A percentile compares a stretch with the other conserved stretches of the same genome.
These are phyloP conservation scores for Dothiorella sarmentorum DNA, from an alignment of 2,329 filamentous ascomycete genomes.

Conservation along the genomic window DNA sequence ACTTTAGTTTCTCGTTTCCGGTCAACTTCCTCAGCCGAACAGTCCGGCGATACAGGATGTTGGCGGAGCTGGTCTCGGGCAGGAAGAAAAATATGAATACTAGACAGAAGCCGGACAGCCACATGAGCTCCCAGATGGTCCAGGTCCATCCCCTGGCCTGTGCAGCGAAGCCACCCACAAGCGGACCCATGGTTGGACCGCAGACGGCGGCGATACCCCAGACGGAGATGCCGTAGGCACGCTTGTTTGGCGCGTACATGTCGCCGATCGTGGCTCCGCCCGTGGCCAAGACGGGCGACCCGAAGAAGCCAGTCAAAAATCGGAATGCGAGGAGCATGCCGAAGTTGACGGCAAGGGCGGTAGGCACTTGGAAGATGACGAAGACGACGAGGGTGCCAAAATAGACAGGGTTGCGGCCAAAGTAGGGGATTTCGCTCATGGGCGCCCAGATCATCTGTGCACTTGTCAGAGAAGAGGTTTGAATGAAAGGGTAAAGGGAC, in stretches of 20 bases:
- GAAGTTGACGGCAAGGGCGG: constrained; percentile 47
- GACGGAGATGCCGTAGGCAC: constrained; percentile 39
- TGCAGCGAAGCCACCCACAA: constrained; percentile 43
- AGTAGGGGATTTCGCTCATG: constrained; percentile 47
- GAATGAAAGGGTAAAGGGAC: not conserved
- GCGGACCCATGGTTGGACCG: constrained; percentile 43
- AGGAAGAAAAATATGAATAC: constrained; percentile 40
- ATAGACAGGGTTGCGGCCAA: constrained; percentile 47
- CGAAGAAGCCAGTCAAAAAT: constrained; percentile 50
- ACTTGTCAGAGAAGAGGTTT: not conserved
- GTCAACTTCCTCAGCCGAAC: constrained; percentile 40
- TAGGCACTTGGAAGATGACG: constrained; percentile 46
- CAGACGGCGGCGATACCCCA: constrained; percentile 42
- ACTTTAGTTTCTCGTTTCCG: constrained; percentile 37
- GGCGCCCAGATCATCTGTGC: constrained; percentile 38
- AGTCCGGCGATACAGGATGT: constrained; percentile 43
- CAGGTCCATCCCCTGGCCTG: constrained; percentile 39
- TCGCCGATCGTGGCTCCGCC: constrained; percentile 47
- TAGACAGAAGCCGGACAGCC: constrained; percentile 38
- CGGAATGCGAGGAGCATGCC: constrained; percentile 51
- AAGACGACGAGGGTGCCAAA: constrained; percentile 45
- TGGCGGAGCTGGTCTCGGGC: constrained; percentile 39
- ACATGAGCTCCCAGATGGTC: constrained; percentile 44
- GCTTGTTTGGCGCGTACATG: constrained; percentile 40
- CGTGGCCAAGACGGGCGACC: constrained; percentile 45